A percentile compares a stretch with the other conserved stretches of the same genome.
These are phyloP conservation scores for Acrodontium crateriforme DNA, from an alignment of 2,329 filamentous ascomycete species.

Conservation along the genomic window DNA sequence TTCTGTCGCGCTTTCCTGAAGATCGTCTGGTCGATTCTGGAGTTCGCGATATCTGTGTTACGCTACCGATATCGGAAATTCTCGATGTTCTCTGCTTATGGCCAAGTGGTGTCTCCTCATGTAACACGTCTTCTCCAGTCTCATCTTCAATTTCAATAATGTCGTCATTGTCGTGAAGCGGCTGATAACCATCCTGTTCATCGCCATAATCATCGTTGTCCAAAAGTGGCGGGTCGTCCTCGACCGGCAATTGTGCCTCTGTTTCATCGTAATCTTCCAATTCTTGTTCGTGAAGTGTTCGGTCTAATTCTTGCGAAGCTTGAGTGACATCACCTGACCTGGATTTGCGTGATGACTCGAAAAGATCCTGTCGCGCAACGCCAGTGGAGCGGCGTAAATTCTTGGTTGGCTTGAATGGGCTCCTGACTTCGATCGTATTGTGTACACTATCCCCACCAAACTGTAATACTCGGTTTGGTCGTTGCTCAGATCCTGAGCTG, in stretches of 20 bases:
- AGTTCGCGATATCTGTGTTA: slow-evolving; percentile 1
- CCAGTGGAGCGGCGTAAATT: slow-evolving; percentile 15
- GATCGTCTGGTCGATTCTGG: background rate
- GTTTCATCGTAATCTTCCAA: slow-evolving; percentile 3
- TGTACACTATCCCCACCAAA: slow-evolving; percentile 14
- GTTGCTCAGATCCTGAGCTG: slow-evolving; percentile 10
- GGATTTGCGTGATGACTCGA: slow-evolving; percentile 12
- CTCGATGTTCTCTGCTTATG: too few relatives aligned
- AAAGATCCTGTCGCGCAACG: slow-evolving; percentile 8
- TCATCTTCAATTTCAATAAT: too few relatives aligned
- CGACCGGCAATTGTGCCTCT: slow-evolving; percentile 2
- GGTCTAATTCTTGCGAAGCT: too few relatives aligned
- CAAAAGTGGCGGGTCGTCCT: slow-evolving; percentile 6
- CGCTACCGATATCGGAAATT: too few relatives aligned
- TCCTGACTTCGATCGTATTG: slow-evolving; percentile 18
- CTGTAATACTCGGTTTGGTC: slow-evolving; percentile 20
- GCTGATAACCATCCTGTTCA: too few relatives aligned
- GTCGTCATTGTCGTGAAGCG: too few relatives aligned
- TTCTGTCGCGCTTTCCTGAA: slow-evolving; percentile 6
- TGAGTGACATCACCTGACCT: too few relatives aligned
- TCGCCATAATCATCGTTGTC: slow-evolving; percentile 6
- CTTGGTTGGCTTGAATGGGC: slow-evolving; percentile 20
- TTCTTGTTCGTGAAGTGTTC: slow-evolving; percentile 1
- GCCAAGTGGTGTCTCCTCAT: too few relatives aligned
- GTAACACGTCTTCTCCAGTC: too few relatives aligned